Base-by-base conservation (phyloP, 2,329 filamentous ascomycete species). In the Albophoma yamanashiensis region DNA sequence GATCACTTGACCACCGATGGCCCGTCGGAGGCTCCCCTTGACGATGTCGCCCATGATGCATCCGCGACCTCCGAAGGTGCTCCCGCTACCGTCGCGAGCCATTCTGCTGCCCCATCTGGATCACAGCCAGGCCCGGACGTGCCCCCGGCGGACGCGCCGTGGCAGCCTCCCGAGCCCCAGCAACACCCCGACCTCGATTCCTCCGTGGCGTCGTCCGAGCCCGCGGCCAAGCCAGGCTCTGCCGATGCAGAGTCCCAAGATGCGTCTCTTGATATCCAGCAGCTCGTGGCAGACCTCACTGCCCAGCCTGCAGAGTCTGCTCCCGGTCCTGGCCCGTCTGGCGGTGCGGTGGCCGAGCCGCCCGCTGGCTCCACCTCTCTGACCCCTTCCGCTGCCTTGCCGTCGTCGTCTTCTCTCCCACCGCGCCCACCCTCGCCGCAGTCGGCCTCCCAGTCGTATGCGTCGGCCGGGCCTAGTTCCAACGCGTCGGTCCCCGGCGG, bases 351-450 rank as follows among this genome's bases (percentile, higher is more conserved):
- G 61, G 60, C 66, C 61, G 69, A 69, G 60, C 64, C 61, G 55
- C 67, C 63, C 58, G 63, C 65, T 59, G 66, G 66, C 56, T 62
- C 69, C 66, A 61, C 71, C 68, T 60, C 72, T 66, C 63, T 69
- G 62, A 63, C 67, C 59, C 62, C 69, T 55, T 62, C 70, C 58
- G 67, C 72, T 64, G 70, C 70, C 43, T 64, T 76, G 64, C 71
- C 71, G 64, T 68, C 70, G 39, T 68, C 75, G 45, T 69, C 78
- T 63, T 74, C 79, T 67, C 72, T 83, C 62, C 80, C 79, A 66
- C 71, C 78, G 59, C 75, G 76, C 66, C 78, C 78, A 57, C 77
- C 77, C 56, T 64, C 74, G 62, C 72, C 76, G 36, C 73, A 77
- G 62, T 68, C 70, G 61, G 65, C 67, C 59, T 64, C 73, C 63